These are phyloP conservation scores for Fonsecaea nubica DNA, from an alignment of 2,329 filamentous ascomycete genomes.

Conservation along the genomic window DNA sequence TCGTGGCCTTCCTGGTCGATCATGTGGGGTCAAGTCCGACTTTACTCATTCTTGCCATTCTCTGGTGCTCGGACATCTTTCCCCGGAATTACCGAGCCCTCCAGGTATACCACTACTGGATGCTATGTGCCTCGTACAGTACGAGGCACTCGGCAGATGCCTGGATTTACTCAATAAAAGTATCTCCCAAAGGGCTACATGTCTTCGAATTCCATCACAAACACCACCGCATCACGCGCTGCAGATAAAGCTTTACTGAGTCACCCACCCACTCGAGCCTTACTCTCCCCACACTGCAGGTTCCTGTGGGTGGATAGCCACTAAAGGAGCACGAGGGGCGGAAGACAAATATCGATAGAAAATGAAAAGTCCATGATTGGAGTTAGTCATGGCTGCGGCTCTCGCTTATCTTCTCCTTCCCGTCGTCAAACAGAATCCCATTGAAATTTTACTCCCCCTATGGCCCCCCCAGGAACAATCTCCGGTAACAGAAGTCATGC, in stretches of 20 bases:
- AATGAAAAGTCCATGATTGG: slow-evolving; percentile 6
- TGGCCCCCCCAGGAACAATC: neutral
- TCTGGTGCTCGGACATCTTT: neutral
- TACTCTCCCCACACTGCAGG: slow-evolving; percentile 7
- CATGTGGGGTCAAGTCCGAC: no score
- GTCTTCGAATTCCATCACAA: neutral
- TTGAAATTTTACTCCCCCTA: neutral
- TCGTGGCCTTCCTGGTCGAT: no score
- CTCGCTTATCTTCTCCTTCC: slow-evolving; percentile 18
- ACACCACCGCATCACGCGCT: no score
- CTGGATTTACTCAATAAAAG: no score
- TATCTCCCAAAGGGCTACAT: neutral
- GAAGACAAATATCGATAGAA: neutral
- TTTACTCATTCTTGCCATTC: neutral
- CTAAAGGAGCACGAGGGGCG: neutral
- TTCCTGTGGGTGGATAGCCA: neutral
- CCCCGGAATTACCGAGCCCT: neutral
- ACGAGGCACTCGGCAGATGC: no score
- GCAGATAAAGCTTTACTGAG: slow-evolving; percentile 5
- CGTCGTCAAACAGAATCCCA: slow-evolving; percentile 5
- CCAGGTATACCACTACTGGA: neutral
- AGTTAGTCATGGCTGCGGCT: slow-evolving; percentile 13
- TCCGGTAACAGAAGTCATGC: neutral
- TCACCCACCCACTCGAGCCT: neutral
- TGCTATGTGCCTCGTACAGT: no score